Base-by-base conservation (phyloP, 805 yeast species). In the Spathaspora gorwiae region DNA sequence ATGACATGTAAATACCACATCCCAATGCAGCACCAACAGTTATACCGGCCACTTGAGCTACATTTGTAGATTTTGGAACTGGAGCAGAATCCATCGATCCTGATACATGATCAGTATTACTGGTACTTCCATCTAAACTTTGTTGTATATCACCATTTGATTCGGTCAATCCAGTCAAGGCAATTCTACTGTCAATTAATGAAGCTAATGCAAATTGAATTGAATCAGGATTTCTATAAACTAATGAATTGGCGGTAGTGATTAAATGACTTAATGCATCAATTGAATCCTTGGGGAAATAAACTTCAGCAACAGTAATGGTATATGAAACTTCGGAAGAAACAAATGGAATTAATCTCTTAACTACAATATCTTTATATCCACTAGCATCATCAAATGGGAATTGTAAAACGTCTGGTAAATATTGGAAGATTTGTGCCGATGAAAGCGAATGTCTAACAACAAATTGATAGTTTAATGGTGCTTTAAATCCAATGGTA, bases 301-400 rank as follows among this genome's bases (percentile, higher is more conserved):
- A 89, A 45, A 88, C 84, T 61, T 85, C 85, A 6, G 97, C 98
- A 49, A 90, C 87, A 0, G 97, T 86, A 45, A 87, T 87, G 48
- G 89, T 77, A 63, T 88, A 92, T 38, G 64, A 52, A 45, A 69
- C 57, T 29, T 68, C 73, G 11, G 52, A 46, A 2, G 87, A 76
- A 13, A 82, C 74, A 59, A 81, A 86, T 34, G 98, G 98, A 48
- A 84, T 81, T 54, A 92, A 74, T 61, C 83, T 79, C 47, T 72
- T 68, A 52, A 90, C 88, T 7, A 80, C 61, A 19, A 87, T 78
- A 27, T 69, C 66, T 6, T 76, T 59, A 34, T 53, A 56, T n/a
- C 48, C 47, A 5, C 51, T 42, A 8, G 56, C 42, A 14, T 46
- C 36, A 11, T 67, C 60, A 54, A 88, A 83, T 46, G 96, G 90